Evolutionary conservation across 768 basidiomycete species (phyloP), one percentile per base, ranked within the genome.

Genomic region (Leccinum aurantiacum): DNA sequence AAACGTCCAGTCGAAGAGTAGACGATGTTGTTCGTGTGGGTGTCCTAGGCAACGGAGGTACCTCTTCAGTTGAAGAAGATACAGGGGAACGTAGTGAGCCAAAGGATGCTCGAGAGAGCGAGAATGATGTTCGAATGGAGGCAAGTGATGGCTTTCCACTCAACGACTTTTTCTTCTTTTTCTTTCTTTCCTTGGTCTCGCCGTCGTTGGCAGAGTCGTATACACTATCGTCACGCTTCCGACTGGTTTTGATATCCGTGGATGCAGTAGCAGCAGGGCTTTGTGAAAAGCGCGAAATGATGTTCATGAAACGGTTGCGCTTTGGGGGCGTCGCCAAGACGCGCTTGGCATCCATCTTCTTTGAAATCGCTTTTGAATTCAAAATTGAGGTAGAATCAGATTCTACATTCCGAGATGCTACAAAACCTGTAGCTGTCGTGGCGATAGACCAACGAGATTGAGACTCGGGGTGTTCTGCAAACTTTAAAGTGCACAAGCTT

Each of bases 81-180:
- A 65, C 1, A 0, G 64, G 54, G 17, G 71, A 62, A 49, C 71
- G 72, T 11, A 65, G 64, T 0, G 73, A 72, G 19, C 51, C 63
- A 19, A 73, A 67, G 3, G 72, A 73, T 0, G 71, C 46, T 17
- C 72, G 68, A 15, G 72, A 73, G 9, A 73, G 15, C 17, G 72
- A 73, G 13, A 73, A 69, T 0, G 73, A 75, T 0, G 65, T 63
- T 9, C 72, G 63, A 14, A 75, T 54, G 24, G 73, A 75, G 1
- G 71, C 72, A 25, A 73, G 62, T 0, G 73, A 73, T 0, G 72
- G 61, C 17, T 75, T 73, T 59, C 71, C 75, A 55, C 62, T 64
- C 25, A 67, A 15, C 0, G 59, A 47, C 49, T 65, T 73, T 29
- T 31, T 63, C 3, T 29, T 53, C 29, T 58, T 65, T 6, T 64